These are phyloP conservation scores for Tetrahymena thermophila DNA, from an alignment of 73 alveolate species.

Conservation along the genomic window DNA sequence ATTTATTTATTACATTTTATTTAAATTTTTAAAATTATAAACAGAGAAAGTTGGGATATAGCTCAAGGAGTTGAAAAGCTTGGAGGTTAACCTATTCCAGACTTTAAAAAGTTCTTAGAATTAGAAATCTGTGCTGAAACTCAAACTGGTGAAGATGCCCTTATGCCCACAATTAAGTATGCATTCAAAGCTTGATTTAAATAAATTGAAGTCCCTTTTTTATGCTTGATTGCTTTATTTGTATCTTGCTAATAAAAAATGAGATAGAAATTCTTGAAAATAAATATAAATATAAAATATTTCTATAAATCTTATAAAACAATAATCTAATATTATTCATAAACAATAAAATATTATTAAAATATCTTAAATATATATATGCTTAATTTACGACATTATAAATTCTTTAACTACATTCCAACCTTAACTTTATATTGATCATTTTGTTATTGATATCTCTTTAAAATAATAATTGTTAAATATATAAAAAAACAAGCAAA, in stretches of 20 bases:
- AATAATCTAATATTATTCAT: too few species aligned
- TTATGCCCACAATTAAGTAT: slow-evolving; percentile 57
- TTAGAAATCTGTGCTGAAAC: slow-evolving; percentile 70
- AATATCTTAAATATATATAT: too few species aligned
- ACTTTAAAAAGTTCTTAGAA: slow-evolving; percentile 54
- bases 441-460: too few species aligned
- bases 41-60: background rate
- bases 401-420: background rate
- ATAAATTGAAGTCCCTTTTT: background rate
- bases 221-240: background rate
- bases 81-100: slow-evolving; percentile 52
- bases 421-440: too few species aligned
- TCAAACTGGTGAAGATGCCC: slow-evolving; percentile 30
- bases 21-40: background rate
- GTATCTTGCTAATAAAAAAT: too few species aligned
- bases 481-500: too few species aligned
- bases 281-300: too few species aligned
- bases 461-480: too few species aligned
- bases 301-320: background rate
- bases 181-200: slow-evolving; percentile 39
- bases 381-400: background rate
- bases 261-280: background rate
- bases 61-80: slow-evolving; percentile 18
- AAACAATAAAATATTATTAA: background rate
- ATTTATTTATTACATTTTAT: background rate